A percentile compares a stretch with the other conserved stretches of the same genome.
phyloP scores from a whole-genome alignment of 1,284 basidiomycete genomes.

The Ganoderma multipileum region DNA sequence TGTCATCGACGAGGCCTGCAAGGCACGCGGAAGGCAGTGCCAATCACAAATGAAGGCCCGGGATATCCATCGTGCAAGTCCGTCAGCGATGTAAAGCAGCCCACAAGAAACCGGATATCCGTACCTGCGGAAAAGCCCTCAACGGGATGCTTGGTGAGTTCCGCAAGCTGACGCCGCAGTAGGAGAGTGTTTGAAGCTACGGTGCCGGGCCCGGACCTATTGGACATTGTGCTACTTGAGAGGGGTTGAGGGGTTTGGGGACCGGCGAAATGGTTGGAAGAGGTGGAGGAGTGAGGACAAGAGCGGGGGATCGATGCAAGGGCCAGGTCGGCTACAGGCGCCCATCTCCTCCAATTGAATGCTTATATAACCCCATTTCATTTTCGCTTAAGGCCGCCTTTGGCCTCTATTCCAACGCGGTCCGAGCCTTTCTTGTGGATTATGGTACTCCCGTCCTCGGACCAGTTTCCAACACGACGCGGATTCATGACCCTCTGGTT shows the following conservation, averaged over 20 bases:
- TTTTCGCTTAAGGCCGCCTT: background rate
- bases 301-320: conserved; percentile 31
- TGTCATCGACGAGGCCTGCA: conserved; percentile 89
- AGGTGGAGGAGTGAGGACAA: conserved; percentile 9
- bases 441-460: background rate
- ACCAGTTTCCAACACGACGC: background rate
- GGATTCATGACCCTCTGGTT: background rate
- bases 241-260: background rate
- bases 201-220: conserved; percentile 30
- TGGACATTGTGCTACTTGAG: conserved; percentile 26
- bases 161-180: conserved; percentile 82
- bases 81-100: background rate
- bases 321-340: background rate
- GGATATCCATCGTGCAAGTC: background rate
- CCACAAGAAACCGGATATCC: conserved; percentile 12
- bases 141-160: conserved; percentile 88
- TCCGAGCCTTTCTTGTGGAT: background rate
- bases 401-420: background rate
- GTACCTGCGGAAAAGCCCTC: conserved; percentile 93
- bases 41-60: too few relatives aligned
- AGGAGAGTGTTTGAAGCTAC: conserved; percentile 70
- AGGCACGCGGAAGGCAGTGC: background rate
- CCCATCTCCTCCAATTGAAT: background rate
- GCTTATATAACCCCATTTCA: conserved; percentile 24
- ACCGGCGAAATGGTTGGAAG: conserved; percentile 10